phyloP scores from a whole-genome alignment of 2,329 filamentous ascomycete species.

The Didymella exigua region DNA sequence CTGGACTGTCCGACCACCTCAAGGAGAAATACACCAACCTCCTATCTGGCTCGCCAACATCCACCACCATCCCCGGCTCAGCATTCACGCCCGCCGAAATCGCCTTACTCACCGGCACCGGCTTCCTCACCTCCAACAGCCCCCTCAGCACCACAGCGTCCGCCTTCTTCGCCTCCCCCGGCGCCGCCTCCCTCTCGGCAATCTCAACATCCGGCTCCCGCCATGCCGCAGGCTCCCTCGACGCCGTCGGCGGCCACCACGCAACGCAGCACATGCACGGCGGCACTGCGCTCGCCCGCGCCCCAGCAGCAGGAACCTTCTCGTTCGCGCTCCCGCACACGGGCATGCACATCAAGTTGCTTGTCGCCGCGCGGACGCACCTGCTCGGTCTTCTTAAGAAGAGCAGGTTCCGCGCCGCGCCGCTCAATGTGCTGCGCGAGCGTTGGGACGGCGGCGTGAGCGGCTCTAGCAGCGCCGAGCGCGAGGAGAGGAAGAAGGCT shows the following conservation, averaged over 20 bases:
- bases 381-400: slow-evolving; percentile 64
- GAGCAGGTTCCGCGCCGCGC: slow-evolving; percentile 66
- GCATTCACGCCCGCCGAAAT: slow-evolving; percentile 56
- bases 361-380: slow-evolving; percentile 66
- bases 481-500: slow-evolving; percentile 56
- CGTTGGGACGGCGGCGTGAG: slow-evolving; percentile 71
- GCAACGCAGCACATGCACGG: slow-evolving; percentile 71
- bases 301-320: slow-evolving; percentile 45
- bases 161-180: slow-evolving; percentile 52
- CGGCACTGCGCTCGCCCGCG: slow-evolving; percentile 53
- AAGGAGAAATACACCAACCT: slow-evolving; percentile 58
- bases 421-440: slow-evolving; percentile 66
- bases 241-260: slow-evolving; percentile 70
- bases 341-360: slow-evolving; percentile 70
- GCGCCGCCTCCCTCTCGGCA: slow-evolving; percentile 57
- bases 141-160: slow-evolving; percentile 44
- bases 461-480: slow-evolving; percentile 49
- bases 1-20: slow-evolving; percentile 29
- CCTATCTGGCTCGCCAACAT: slow-evolving; percentile 59
- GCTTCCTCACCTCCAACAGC: slow-evolving; percentile 65
- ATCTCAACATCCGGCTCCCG: slow-evolving; percentile 65
- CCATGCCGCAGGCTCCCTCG: slow-evolving; percentile 71
- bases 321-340: slow-evolving; percentile 68
- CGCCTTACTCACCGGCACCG: slow-evolving; percentile 66
- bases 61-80: slow-evolving; percentile 49